phyloP scores from a whole-genome alignment of 2,329 filamentous ascomycete genomes.

The Cladorrhinum sp. region DNA sequence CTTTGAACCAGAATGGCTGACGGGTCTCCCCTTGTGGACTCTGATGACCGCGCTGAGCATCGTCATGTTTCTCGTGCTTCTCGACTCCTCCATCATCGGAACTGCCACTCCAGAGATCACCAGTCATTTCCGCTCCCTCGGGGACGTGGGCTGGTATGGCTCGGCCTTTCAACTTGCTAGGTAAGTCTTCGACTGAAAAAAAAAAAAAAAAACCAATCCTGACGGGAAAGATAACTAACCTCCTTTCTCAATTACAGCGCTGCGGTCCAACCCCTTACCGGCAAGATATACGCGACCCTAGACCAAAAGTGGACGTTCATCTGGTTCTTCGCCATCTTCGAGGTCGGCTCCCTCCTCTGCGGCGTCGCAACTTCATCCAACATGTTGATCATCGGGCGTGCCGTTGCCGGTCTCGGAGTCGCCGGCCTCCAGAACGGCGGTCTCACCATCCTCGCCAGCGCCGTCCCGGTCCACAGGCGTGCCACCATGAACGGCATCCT shows the following conservation, averaged over 20 bases:
- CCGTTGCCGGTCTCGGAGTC: slow-evolving; percentile 9
- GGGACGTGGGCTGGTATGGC: slow-evolving; percentile 28
- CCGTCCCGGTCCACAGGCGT: slow-evolving; percentile 39
- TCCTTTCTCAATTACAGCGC: slow-evolving; percentile 3
- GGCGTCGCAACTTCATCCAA: background rate
- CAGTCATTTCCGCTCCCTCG: slow-evolving; percentile 28
- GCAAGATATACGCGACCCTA: slow-evolving; percentile 8
- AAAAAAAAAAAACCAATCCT: too few relatives aligned
- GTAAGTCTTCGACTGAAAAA: too few relatives aligned
- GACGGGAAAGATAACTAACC: too few relatives aligned
- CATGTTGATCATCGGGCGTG: slow-evolving; percentile 10
- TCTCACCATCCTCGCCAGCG: slow-evolving; percentile 35
- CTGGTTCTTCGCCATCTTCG: slow-evolving; percentile 1
- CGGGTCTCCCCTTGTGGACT: too few relatives aligned
- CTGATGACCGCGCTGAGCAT: too few relatives aligned
- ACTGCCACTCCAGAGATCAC: slow-evolving; percentile 38
- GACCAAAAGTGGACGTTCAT: slow-evolving; percentile 7
- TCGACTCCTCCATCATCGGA: slow-evolving; percentile 53
- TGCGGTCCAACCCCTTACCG: slow-evolving; percentile 8
- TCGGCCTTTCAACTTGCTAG: slow-evolving; percentile 27
- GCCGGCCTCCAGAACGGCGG: slow-evolving; percentile 5
- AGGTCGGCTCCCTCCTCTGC: slow-evolving; percentile 12
- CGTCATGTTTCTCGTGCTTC: slow-evolving; percentile 42
- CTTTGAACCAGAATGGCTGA: too few relatives aligned
- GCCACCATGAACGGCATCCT: slow-evolving; percentile 26